Evolutionary conservation across 306 rosid species (phyloP).

Genomic region (Canavalia gladiata): DNA sequence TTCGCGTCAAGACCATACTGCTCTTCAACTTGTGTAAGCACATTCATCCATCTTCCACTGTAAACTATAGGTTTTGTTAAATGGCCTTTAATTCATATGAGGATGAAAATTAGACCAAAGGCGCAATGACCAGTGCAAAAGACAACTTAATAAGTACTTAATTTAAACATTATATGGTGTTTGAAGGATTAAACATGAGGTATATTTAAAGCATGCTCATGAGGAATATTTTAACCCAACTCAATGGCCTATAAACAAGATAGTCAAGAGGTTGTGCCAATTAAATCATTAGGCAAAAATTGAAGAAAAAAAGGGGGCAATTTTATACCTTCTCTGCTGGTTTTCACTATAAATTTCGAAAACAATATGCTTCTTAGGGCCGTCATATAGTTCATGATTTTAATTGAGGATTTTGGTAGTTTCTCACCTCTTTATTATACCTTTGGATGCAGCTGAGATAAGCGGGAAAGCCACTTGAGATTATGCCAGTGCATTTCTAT

Average conservation of each 20-base stretch:
- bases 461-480: conserved; percentile 12
- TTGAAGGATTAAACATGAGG: too few relatives aligned
- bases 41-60: neutral
- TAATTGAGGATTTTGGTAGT: neutral
- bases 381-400: neutral
- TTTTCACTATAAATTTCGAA: neutral
- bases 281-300: too few relatives aligned
- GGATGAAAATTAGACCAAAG: neutral
- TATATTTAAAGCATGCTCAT: too few relatives aligned
- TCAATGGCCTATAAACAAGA: too few relatives aligned
- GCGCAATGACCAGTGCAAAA: too few relatives aligned
- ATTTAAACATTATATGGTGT: too few relatives aligned
- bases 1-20: conserved; percentile 65
- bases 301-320: too few relatives aligned
- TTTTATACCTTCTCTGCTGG: too few relatives aligned
- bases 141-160: too few relatives aligned
- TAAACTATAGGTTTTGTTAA: neutral
- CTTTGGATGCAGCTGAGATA: conserved; percentile 41
- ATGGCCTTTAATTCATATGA: neutral
- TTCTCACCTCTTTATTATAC: neutral
- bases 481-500: neutral
- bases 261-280: too few relatives aligned
- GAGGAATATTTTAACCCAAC: too few relatives aligned
- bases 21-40: conserved; percentile 80
- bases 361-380: too few relatives aligned